Conservation (phyloP, 257 asterid species). For the Knoxia roxburghii region DNA sequence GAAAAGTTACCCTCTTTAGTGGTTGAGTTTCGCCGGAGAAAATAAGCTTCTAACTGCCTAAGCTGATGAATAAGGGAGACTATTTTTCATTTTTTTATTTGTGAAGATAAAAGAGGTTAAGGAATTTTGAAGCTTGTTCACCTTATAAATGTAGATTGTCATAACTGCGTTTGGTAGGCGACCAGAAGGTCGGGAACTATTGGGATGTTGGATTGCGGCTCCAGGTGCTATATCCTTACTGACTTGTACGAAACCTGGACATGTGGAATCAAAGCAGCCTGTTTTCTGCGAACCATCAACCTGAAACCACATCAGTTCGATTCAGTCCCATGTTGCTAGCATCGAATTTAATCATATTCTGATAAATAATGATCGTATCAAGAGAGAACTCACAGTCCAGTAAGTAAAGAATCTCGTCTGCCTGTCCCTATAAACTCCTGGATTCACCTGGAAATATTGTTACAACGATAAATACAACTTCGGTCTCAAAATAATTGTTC, state of each 20-base stretch:
- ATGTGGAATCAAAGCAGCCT: constrained; percentile 3
- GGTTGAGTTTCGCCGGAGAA: too few relatives aligned
- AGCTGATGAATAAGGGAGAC: too few relatives aligned
- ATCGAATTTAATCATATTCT: too few relatives aligned
- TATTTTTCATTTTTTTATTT: too few relatives aligned
- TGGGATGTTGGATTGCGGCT: constrained; percentile 47
- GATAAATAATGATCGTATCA: too few relatives aligned
- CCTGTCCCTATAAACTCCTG: constrained; percentile 1
- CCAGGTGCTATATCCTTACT: constrained; percentile 59
- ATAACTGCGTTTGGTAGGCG: constrained; percentile 35
- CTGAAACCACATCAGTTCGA: too few relatives aligned
- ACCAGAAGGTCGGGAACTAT: background rate
- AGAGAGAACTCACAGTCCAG: constrained; percentile 10
- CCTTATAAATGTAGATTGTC: constrained; percentile 42
- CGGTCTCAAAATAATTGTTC: too few relatives aligned
- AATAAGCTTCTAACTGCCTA: too few relatives aligned
- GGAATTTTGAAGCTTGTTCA: constrained; percentile 10
- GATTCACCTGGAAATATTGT: constrained; percentile 4
- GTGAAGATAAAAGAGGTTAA: too few relatives aligned
- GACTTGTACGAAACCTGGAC: constrained; percentile 41
- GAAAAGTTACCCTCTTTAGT: too few relatives aligned
- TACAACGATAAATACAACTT: too few relatives aligned
- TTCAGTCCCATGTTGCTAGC: too few relatives aligned
- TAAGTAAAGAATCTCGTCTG: constrained; percentile 2
- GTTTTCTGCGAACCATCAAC: constrained; percentile 3